Base-by-base conservation (phyloP, 768 basidiomycete species). In the Gloeopeniophorella convolvens region DNA sequence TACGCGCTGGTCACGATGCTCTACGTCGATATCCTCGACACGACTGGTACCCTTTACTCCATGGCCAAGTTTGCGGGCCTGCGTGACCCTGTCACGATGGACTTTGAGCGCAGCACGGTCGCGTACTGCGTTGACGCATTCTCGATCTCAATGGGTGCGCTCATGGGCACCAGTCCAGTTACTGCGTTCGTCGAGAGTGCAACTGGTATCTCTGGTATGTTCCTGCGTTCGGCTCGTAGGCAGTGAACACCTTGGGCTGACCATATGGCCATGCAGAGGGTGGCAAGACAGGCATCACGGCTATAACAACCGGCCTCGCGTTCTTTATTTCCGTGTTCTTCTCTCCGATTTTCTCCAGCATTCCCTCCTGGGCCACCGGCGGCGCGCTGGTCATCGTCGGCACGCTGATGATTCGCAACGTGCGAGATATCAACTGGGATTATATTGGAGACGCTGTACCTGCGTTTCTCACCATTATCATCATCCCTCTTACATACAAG, bases 11-110 rank as follows among this genome's bases (percentile, higher is more conserved):
- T 89, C 63, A 92, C 89, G 0, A 89, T 93, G 79, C 78, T 93
- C 47, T 92, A 91, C 63, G 89, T 92, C 59, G 87, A 89, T 66
- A 86, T 90, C 55, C 75, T 88, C 60, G 68, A 72, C 50, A 73
- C 69, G 24, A 74, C 71, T 47, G 84, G 89, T 61, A 91, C 89
- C 8, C 70, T 93, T 4, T 90, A 91, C 63, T 85, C 89, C 32
- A 91, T 93, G 89, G 86, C 88, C 45, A 89, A 86, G 64, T 91
- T 91, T 55, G 88, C 89, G 5, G 87, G 86, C n/a, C 75, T 93
- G 2, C 86, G 87, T 40, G 83, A 91, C 61, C 83, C 83, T 1
- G 78, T 87, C 12, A 90, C 89, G 21, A 71, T 89, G 48, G 89
- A 93, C 63, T 93, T 93, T 58, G 89, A 93, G 68, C 79, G 81